Evolutionary conservation across 177 flowering plant species (phyloP).

Genomic region (Vitis hybrid): DNA sequence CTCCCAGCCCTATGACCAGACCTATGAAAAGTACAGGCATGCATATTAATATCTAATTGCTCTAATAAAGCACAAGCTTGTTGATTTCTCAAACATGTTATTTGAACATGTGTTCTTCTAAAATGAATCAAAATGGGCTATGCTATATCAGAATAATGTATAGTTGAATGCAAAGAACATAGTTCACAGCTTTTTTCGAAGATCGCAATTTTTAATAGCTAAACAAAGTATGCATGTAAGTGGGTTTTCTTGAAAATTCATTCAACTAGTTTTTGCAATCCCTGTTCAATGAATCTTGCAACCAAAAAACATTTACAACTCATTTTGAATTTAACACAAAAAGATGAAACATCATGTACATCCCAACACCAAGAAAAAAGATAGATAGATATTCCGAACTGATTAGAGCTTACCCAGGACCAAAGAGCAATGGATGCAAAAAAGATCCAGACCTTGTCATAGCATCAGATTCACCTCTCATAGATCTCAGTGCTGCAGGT

Average conservation of each 20-base stretch:
- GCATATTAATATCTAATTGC: too few relatives aligned
- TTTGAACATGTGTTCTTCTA: too few relatives aligned
- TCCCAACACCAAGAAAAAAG: neutral
- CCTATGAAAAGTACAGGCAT: constrained; percentile 16
- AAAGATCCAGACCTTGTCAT: constrained; percentile 19
- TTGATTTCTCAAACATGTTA: too few relatives aligned
- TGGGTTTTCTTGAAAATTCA: neutral
- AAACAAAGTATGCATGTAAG: too few relatives aligned
- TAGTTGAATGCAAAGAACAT: too few relatives aligned
- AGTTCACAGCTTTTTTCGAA: too few relatives aligned
- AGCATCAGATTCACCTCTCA: constrained; percentile 18
- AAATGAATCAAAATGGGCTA: too few relatives aligned
- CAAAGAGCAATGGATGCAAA: constrained; percentile 19
- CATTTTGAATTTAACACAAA: neutral
- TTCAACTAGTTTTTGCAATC: neutral
- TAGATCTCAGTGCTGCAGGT: constrained; percentile 14
- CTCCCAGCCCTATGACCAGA: constrained; percentile 32
- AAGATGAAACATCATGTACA: neutral
- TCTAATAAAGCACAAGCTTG: neutral
- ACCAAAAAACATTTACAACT: neutral
- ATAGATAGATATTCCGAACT: neutral
- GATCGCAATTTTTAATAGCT: too few relatives aligned
- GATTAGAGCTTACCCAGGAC: constrained; percentile 27
- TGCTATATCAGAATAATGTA: too few relatives aligned
- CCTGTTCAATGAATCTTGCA: too few relatives aligned